Evolutionary conservation across 768 basidiomycete genomes (phyloP), one percentile per base, ranked within the genome.

Genomic region (Asterophora lycoperdoides): DNA sequence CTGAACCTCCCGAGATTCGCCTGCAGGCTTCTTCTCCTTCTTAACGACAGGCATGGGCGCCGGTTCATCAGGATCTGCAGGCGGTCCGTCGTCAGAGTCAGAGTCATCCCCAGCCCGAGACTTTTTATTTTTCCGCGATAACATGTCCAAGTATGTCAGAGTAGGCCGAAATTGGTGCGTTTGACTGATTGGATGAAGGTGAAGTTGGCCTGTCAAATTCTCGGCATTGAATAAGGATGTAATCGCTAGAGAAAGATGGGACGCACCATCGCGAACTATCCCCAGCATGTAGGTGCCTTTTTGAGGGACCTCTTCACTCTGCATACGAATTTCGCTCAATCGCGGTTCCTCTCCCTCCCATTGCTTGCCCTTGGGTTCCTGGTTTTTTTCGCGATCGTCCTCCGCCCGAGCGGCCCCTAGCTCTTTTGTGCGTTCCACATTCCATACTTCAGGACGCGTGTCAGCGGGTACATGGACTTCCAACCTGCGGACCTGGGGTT

Each of bases 381-480:
- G 84, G 51, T 86, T 86, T 63, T 83, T 89, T 66, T 89, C 86
- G 46, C 75, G 75, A 62, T 92, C 90, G 56, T 90, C 89, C 45
- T 87, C 85, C 42, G 72, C 62, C 44, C 81, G 76, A 14, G 84
- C 87, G 17, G 61, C 63, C 2, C 88, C 90, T 14, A 89, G 68
- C 26, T 80, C 80, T 59, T 73, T 78, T 13, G 84, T 80, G 51
- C 77, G 78, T 46, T 88, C 86, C n/a, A 62, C 62, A 57, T 86
- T 92, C 83, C 86, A 90, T 13, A 93, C 86, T 54, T 90, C 88
- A 14, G 80, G 70, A 30, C 90, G 81, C 17, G 79, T 79, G 62
- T 93, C 90, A n/a, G 81, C 78, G 4, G 90, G 90, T 10, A 93
- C 75, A 63, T 90, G 88, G 18, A 93, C 74, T 63, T 93, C 90